These are phyloP conservation scores for Metschnikowia picachoensis DNA, from an alignment of 805 yeast species.

Conservation along the genomic window DNA sequence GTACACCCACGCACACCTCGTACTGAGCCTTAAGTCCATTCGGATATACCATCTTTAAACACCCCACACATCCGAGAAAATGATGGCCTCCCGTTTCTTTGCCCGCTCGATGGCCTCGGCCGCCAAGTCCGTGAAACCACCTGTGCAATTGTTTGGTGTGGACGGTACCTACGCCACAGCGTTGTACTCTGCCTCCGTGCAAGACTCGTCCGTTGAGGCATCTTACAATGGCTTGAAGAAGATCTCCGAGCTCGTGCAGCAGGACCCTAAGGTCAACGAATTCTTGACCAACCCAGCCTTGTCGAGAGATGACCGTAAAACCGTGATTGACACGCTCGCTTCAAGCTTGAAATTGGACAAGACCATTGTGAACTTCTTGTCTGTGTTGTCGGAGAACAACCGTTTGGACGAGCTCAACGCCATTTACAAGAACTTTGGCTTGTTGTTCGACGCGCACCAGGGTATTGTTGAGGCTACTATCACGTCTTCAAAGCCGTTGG, in stretches of 20 bases:
- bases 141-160: slow-evolving; percentile 89
- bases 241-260: slow-evolving; percentile 50
- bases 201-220: slow-evolving; percentile 69
- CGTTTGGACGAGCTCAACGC: slow-evolving; percentile 68
- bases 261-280: slow-evolving; percentile 60
- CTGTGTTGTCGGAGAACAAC: slow-evolving; percentile 90
- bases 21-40: no score
- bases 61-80: slow-evolving; percentile 3
- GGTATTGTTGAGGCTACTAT: slow-evolving; percentile 93
- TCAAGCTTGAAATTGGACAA: slow-evolving; percentile 52
- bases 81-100: slow-evolving; percentile 62
- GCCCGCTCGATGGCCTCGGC: slow-evolving; percentile 74
- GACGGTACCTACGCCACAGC: slow-evolving; percentile 98
- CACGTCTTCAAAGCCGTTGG: slow-evolving; percentile 83
- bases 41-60: background rate
- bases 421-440: slow-evolving; percentile 66
- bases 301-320: slow-evolving; percentile 66
- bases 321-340: slow-evolving; percentile 61
- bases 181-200: slow-evolving; percentile 84
- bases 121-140: slow-evolving; percentile 65
- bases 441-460: slow-evolving; percentile 81
- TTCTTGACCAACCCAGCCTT: slow-evolving; percentile 81
- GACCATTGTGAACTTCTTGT: slow-evolving; percentile 73
- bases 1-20: background rate
- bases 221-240: slow-evolving; percentile 62